Percentiles rank a stretch among this genome's conserved stretches.
Evolutionary conservation across 2,329 filamentous ascomycete genomes (phyloP).

Genomic region (Aspergillus pseudoterreus): DNA sequence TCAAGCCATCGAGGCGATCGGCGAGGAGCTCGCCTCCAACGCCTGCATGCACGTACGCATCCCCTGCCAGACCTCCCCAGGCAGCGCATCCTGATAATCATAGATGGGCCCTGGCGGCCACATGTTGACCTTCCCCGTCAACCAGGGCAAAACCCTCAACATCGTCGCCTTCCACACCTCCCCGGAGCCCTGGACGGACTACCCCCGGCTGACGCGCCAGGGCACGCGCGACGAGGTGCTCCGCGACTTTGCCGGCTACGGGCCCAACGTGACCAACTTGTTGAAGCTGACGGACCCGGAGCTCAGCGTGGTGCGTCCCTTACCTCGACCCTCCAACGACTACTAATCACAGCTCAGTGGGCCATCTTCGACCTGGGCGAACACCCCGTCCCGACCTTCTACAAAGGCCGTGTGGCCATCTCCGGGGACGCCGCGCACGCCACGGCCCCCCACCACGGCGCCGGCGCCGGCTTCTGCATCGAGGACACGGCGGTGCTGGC

Average conservation of each 20-base stretch:
- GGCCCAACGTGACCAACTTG: slow-evolving; percentile 19
- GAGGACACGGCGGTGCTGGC: slow-evolving; percentile 31
- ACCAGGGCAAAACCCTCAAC: slow-evolving; percentile 47
- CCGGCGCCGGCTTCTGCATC: slow-evolving; percentile 32
- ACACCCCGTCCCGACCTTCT: slow-evolving; percentile 35
- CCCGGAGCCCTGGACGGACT: slow-evolving; percentile 20
- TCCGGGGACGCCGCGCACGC: slow-evolving; percentile 42
- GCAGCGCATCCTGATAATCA: too few species aligned
- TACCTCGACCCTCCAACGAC: not conserved
- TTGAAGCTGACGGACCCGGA: slow-evolving; percentile 26
- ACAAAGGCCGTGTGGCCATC: slow-evolving; percentile 32
- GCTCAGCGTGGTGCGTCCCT: slow-evolving; percentile 19
- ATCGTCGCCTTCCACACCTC: slow-evolving; percentile 39
- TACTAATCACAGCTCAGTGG: slow-evolving; percentile 24
- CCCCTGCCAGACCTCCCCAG: not conserved
- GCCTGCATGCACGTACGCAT: slow-evolving; percentile 29
- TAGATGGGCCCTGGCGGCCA: slow-evolving; percentile 42
- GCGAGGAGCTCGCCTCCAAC: slow-evolving; percentile 40
- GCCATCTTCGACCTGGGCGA: slow-evolving; percentile 40
- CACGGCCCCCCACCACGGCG: slow-evolving; percentile 41
- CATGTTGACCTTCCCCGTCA: slow-evolving; percentile 49
- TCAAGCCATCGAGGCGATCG: slow-evolving; percentile 43
- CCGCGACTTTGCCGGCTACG: slow-evolving; percentile 19
- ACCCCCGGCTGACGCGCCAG: slow-evolving; percentile 17
- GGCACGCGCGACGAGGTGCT: slow-evolving; percentile 20